Conservation (phyloP, 148 eudicot species). For the Arbutus unedo region DNA sequence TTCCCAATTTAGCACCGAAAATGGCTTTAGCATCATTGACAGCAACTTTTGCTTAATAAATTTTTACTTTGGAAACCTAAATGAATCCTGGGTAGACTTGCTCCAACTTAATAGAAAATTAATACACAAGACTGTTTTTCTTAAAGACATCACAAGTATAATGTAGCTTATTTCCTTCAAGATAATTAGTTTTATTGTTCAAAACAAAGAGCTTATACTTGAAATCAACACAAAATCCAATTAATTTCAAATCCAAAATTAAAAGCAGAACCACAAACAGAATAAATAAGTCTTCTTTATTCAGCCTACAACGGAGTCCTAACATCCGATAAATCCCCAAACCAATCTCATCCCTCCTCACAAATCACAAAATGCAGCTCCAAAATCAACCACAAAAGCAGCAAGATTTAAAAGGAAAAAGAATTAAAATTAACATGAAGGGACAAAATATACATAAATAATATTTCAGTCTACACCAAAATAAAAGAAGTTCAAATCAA, state of each 20-base stretch:
- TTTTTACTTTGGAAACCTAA: too few species aligned
- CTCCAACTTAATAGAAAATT: too few species aligned
- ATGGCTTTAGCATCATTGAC: too few species aligned
- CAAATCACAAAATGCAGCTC: slow-evolving; percentile 14
- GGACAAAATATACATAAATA: slow-evolving; percentile 16
- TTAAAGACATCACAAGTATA: background rate
- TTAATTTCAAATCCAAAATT: background rate
- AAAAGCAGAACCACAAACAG: background rate
- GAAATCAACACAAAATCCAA: background rate
- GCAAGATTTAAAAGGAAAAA: background rate
- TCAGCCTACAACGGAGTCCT: slow-evolving; percentile 11
- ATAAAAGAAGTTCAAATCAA: background rate
- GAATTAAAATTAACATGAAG: background rate
- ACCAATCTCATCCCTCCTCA: slow-evolving; percentile 8
- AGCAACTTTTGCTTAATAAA: too few species aligned
- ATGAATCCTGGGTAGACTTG: too few species aligned
- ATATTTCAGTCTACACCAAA: slow-evolving; percentile 23
- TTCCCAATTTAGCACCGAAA: too few species aligned
- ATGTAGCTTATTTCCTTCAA: background rate
- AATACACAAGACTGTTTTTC: too few species aligned
- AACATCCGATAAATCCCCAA: slow-evolving; percentile 6
- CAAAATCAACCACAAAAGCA: slow-evolving; percentile 1
- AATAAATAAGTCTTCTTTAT: background rate
- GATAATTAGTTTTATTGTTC: background rate
- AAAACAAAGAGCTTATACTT: background rate